These are phyloP conservation scores for Melastoma candidum DNA, from an alignment of 441 rosid species.

Conservation along the genomic window DNA sequence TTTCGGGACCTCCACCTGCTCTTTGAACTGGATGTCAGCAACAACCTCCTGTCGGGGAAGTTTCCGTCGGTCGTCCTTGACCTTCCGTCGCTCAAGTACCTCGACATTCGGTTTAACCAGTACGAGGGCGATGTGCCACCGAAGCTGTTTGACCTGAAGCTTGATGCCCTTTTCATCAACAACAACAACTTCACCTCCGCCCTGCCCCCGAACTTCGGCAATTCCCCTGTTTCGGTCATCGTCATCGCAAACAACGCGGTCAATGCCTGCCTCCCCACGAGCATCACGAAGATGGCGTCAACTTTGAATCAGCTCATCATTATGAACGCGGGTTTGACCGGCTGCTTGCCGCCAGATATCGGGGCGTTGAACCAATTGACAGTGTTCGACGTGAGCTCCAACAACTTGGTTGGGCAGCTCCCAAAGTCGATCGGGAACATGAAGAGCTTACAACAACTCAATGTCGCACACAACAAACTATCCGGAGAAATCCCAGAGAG, in stretches of 20 bases:
- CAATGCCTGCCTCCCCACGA: slow-evolving; percentile 53
- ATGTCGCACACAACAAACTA: slow-evolving; percentile 49
- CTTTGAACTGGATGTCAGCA: slow-evolving; percentile 67
- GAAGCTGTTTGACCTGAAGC: slow-evolving; percentile 46
- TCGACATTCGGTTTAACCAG: slow-evolving; percentile 58
- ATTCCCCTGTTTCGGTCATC: slow-evolving; percentile 68
- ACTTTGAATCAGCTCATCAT: slow-evolving; percentile 47
- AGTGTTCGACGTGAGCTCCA: slow-evolving; percentile 64
- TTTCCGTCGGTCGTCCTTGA: slow-evolving; percentile 58
- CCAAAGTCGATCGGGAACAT: slow-evolving; percentile 55
- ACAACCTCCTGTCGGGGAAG: slow-evolving; percentile 48
- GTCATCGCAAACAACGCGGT: slow-evolving; percentile 60
- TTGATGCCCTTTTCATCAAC: slow-evolving; percentile 81
- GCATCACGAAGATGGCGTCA: slow-evolving; percentile 50
- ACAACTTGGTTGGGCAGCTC: slow-evolving; percentile 53
- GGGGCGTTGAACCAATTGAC: slow-evolving; percentile 41
- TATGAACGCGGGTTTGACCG: slow-evolving; percentile 39
- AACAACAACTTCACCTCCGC: slow-evolving; percentile 53
- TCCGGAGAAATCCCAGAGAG: slow-evolving; percentile 56
- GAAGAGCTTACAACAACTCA: slow-evolving; percentile 67
- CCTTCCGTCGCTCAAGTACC: slow-evolving; percentile 57
- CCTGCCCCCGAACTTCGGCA: slow-evolving; percentile 59
- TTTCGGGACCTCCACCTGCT: slow-evolving; percentile 40
- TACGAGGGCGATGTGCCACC: slow-evolving; percentile 50
- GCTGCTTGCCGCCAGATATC: slow-evolving; percentile 53